Percentiles rank a stretch among this genome's conserved stretches.
These are phyloP conservation scores for Cladosporium sp. DNA, from an alignment of 2,329 filamentous ascomycete genomes.

Conservation along the genomic window DNA sequence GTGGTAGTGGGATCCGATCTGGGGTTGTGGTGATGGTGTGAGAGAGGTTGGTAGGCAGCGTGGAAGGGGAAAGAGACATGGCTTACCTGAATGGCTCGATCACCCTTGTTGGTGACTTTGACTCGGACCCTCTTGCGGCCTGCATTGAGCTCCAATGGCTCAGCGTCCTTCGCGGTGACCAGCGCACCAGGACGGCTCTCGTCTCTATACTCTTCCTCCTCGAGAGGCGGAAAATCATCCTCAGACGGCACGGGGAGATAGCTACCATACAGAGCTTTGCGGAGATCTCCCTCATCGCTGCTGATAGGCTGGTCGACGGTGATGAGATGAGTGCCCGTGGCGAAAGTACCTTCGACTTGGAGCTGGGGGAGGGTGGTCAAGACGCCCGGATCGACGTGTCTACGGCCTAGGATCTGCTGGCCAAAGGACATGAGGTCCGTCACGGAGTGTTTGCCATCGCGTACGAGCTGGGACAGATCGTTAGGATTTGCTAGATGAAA, in stretches of 20 bases:
- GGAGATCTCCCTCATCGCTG: constrained; percentile 79
- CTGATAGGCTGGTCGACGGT: constrained; percentile 89
- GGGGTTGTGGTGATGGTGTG: no score
- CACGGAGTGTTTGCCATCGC: constrained; percentile 89
- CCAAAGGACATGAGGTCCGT: constrained; percentile 91
- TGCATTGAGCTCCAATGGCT: constrained; percentile 65
- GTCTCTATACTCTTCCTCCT: constrained; percentile 60
- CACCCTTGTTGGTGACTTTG: constrained; percentile 78
- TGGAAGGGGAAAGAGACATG: no score
- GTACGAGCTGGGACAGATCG: constrained; percentile 92
- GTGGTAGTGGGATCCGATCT: constrained; percentile 95
- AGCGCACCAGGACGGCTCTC: constrained; percentile 75
- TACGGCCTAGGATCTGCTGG: constrained; percentile 85
- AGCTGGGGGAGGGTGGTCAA: constrained; percentile 74
- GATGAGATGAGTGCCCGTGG: constrained; percentile 84
- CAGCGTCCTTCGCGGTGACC: constrained; percentile 62
- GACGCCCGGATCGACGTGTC: constrained; percentile 84
- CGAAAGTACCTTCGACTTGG: constrained; percentile 93
- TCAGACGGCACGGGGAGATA: constrained; percentile 74
- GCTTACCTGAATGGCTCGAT: constrained; percentile 83
- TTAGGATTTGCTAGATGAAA: no score
- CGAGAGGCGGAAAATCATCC: constrained; percentile 56
- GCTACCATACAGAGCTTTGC: constrained; percentile 83
- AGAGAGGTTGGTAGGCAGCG: no score
- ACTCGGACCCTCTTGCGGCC: constrained; percentile 69